Conservation (phyloP, 2,329 filamentous ascomycete species). For the Mollisia scopiformis region DNA sequence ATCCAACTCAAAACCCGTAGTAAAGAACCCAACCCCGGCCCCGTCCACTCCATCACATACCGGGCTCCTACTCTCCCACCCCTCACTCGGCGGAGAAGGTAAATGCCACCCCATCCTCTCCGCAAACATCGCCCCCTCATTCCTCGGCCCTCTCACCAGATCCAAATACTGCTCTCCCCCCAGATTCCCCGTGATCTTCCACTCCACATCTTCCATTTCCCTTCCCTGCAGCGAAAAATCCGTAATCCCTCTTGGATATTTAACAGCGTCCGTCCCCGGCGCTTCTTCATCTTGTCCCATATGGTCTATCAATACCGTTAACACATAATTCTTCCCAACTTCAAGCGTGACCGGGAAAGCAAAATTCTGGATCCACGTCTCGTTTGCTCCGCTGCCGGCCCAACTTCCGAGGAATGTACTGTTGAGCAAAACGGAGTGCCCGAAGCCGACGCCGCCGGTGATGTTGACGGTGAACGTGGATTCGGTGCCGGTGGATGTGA, state of each 20-base stretch:
- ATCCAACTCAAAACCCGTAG: neutral
- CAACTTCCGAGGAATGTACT: constrained; percentile 63
- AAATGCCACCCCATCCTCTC: neutral
- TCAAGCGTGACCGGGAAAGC: neutral
- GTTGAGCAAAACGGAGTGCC: constrained; percentile 67
- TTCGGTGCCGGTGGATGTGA: constrained; percentile 64
- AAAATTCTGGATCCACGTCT: neutral
- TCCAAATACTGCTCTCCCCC: neutral
- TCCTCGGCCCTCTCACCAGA: neutral
- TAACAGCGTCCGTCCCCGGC: neutral
- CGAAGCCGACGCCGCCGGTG: constrained; percentile 68
- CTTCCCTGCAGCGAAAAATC: neutral
- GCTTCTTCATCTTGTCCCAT: constrained; percentile 1
- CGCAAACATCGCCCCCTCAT: neutral
- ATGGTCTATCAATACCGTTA: neutral
- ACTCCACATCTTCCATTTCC: neutral
- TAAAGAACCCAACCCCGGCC: neutral
- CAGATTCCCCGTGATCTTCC: neutral
- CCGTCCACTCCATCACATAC: neutral
- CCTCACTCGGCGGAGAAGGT: neutral
- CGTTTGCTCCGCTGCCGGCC: constrained; percentile 10
- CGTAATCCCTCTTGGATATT: neutral
- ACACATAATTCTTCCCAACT: neutral
- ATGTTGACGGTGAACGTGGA: constrained; percentile 57
- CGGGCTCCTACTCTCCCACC: neutral